Evolutionary conservation across 345 rosid genomes (phyloP).

Genomic region (Ricinus communis): DNA sequence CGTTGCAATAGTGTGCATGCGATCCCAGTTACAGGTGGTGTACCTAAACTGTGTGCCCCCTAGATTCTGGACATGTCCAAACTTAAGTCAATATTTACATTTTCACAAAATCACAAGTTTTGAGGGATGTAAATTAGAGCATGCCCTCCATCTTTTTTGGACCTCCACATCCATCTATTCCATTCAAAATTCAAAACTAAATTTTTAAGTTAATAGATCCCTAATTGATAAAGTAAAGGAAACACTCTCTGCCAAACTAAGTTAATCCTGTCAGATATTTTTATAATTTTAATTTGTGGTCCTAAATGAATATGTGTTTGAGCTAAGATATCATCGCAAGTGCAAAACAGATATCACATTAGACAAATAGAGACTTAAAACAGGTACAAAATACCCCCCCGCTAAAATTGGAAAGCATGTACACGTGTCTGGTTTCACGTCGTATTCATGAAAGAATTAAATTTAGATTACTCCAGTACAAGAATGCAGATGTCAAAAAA

Average conservation of each 20-base stretch:
- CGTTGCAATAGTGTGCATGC: background rate
- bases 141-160: no score
- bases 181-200: no score
- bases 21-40: background rate
- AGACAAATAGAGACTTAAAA: background rate
- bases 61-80: slow-evolving; percentile 7
- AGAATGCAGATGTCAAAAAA: slow-evolving; percentile 16
- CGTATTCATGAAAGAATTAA: slow-evolving; percentile 20
- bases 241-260: no score
- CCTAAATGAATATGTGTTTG: background rate
- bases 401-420: background rate
- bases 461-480: background rate
- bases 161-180: no score
- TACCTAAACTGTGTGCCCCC: slow-evolving; percentile 6
- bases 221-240: no score
- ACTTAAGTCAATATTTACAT: no score
- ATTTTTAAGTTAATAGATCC: no score
- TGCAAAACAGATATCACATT: background rate
- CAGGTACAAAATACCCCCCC: background rate
- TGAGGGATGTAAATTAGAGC: no score
- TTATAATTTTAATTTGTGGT: background rate
- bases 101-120: no score
- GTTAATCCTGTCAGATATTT: no score
- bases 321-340: slow-evolving; percentile 7
- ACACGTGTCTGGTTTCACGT: slow-evolving; percentile 23